Conservation (phyloP, 2,329 filamentous ascomycete species). For the Aureobasidium sp. region DNA sequence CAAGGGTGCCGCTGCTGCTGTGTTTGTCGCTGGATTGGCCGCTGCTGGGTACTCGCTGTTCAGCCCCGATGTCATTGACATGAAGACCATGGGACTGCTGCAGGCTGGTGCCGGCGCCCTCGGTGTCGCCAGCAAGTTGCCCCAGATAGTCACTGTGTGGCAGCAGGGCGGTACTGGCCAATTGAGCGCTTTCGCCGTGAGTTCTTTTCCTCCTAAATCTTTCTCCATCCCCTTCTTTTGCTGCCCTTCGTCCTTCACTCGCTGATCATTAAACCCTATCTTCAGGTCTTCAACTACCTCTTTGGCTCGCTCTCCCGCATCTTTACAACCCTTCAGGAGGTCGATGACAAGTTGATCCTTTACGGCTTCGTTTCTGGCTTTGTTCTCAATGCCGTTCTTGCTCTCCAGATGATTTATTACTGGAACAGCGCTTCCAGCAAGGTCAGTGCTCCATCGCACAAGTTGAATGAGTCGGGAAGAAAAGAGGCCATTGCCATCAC, state of each 20-base stretch:
- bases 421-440: slow-evolving; percentile 62
- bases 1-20: slow-evolving; percentile 58
- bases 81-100: slow-evolving; percentile 62
- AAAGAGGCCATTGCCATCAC: slow-evolving; percentile 26
- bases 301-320: slow-evolving; percentile 86
- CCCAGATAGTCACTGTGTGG: slow-evolving; percentile 85
- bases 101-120: slow-evolving; percentile 80
- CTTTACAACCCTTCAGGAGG: slow-evolving; percentile 96
- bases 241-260: not conserved
- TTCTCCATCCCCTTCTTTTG: not conserved
- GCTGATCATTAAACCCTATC: too few species aligned
- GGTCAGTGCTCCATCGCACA: slow-evolving; percentile 30
- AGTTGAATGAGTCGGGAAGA: slow-evolving; percentile 34
- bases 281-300: slow-evolving; percentile 98
- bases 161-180: slow-evolving; percentile 84
- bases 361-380: slow-evolving; percentile 93
- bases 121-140: slow-evolving; percentile 83
- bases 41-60: slow-evolving; percentile 65
- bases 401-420: slow-evolving; percentile 89
- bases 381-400: slow-evolving; percentile 77
- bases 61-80: slow-evolving; percentile 55
- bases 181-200: slow-evolving; percentile 89
- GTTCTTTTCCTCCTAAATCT: slow-evolving; percentile 32
- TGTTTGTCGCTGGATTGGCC: slow-evolving; percentile 72
- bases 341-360: slow-evolving; percentile 91